Conservation (phyloP, 345 rosid species). For the Geranium brycei region DNA sequence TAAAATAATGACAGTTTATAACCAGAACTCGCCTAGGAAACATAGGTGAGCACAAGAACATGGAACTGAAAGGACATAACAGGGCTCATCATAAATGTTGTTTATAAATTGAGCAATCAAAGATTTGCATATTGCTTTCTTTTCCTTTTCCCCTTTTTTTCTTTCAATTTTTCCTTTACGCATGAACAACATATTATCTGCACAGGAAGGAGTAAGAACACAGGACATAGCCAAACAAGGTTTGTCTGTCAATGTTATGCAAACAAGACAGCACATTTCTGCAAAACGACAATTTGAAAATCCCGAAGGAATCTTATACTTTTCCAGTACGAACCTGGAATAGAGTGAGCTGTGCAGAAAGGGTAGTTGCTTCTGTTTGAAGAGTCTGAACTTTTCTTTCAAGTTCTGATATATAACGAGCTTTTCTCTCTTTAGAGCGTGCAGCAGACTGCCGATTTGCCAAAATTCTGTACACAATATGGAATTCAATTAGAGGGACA, state of each 20-base stretch:
- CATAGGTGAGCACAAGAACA: neutral
- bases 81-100: neutral
- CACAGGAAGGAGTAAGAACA: too few species aligned
- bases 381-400: constrained; percentile 81
- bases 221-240: neutral
- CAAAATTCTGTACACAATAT: constrained; percentile 40
- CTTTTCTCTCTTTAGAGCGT: constrained; percentile 84
- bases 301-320: neutral
- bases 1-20: neutral
- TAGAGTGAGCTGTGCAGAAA: constrained; percentile 69
- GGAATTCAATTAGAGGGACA: neutral
- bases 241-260: neutral
- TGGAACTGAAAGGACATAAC: neutral
- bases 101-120: neutral
- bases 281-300: neutral
- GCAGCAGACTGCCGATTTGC: constrained; percentile 92
- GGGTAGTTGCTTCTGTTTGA: constrained; percentile 87
- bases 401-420: constrained; percentile 61
- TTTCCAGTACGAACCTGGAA: constrained; percentile 44
- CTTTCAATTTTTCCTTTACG: neutral
- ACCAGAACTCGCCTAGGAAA: neutral
- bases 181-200: too few species aligned
- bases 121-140: neutral
- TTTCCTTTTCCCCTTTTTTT: neutral
- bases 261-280: neutral